Evolutionary conservation across 306 rosid species (phyloP).

Genomic region (Prosopis cineraria): DNA sequence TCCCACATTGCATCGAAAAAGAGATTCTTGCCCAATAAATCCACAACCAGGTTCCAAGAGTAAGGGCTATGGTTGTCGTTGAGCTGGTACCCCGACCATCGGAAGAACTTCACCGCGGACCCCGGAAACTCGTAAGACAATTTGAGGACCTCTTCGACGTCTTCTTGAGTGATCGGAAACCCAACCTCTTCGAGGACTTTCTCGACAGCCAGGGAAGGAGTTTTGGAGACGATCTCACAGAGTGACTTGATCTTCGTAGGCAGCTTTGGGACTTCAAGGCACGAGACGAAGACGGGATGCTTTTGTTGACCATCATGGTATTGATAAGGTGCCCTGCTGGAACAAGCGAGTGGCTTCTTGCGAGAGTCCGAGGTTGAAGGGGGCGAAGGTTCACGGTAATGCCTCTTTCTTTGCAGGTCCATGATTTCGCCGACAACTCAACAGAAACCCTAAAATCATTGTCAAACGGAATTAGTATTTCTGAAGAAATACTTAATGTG

Average conservation of each 20-base stretch:
- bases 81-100: slow-evolving; percentile 67
- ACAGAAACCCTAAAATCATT: background rate
- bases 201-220: slow-evolving; percentile 45
- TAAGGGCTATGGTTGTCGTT: slow-evolving; percentile 60
- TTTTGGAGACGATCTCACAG: slow-evolving; percentile 54
- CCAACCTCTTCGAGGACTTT: slow-evolving; percentile 38
- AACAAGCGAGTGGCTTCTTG: background rate
- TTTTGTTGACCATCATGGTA: background rate
- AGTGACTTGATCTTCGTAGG: slow-evolving; percentile 43
- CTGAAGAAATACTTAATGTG: no score
- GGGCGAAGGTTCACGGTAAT: background rate
- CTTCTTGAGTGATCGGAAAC: slow-evolving; percentile 40
- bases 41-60: slow-evolving; percentile 70
- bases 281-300: slow-evolving; percentile 40
- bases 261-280: slow-evolving; percentile 44
- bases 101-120: slow-evolving; percentile 64
- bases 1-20: slow-evolving; percentile 74
- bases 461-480: background rate
- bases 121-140: slow-evolving; percentile 66
- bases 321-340: background rate
- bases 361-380: background rate
- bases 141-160: slow-evolving; percentile 63
- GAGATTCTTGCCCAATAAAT: slow-evolving; percentile 58
- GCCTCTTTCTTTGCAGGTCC: slow-evolving; percentile 8
- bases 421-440: background rate